Evolutionary conservation across 2,329 filamentous ascomycete species (phyloP).

Genomic region (Acrocalymma vagum): DNA sequence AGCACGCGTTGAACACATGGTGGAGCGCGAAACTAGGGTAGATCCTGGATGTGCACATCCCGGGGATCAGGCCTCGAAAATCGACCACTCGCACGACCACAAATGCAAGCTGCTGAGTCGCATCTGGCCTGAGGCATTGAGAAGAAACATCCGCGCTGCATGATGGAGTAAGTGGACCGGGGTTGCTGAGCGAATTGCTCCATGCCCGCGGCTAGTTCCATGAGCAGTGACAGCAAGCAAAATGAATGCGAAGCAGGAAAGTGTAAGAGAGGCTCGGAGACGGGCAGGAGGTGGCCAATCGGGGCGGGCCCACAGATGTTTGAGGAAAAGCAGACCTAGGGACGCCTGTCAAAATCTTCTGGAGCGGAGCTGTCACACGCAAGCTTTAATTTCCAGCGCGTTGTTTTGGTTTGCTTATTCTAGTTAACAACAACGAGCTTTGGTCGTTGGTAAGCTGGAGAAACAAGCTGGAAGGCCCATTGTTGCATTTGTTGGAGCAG

Average conservation of each 20-base stretch:
- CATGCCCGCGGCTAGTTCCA: slow-evolving; percentile 11
- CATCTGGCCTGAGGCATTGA: slow-evolving; percentile 23
- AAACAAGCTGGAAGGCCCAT: slow-evolving; percentile 14
- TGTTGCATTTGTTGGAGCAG: slow-evolving; percentile 2
- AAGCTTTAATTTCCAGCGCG: slow-evolving; percentile 47
- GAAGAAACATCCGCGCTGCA: slow-evolving; percentile 36
- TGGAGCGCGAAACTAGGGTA: slow-evolving; percentile 35
- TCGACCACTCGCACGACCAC: slow-evolving; percentile 35
- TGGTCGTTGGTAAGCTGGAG: too few species aligned
- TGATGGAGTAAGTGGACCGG: slow-evolving; percentile 29
- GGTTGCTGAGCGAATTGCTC: slow-evolving; percentile 17
- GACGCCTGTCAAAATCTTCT: slow-evolving; percentile 36
- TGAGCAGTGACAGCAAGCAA: slow-evolving; percentile 13
- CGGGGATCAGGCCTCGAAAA: slow-evolving; percentile 30
- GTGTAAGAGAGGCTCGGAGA: slow-evolving; percentile 13
- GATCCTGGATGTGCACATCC: slow-evolving; percentile 40
- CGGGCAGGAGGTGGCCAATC: slow-evolving; percentile 24
- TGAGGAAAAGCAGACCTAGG: slow-evolving; percentile 29
- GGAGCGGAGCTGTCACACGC: slow-evolving; percentile 29
- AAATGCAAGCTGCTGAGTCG: slow-evolving; percentile 30
- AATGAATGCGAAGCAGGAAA: slow-evolving; percentile 21
- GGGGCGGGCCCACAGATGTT: slow-evolving; percentile 22
- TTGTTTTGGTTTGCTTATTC: slow-evolving; percentile 40
- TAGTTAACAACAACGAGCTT: slow-evolving; percentile 17
- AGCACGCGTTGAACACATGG: slow-evolving; percentile 42